Conservation (phyloP, 2,329 filamentous ascomycete genomes). For the Volutella citrinella region DNA sequence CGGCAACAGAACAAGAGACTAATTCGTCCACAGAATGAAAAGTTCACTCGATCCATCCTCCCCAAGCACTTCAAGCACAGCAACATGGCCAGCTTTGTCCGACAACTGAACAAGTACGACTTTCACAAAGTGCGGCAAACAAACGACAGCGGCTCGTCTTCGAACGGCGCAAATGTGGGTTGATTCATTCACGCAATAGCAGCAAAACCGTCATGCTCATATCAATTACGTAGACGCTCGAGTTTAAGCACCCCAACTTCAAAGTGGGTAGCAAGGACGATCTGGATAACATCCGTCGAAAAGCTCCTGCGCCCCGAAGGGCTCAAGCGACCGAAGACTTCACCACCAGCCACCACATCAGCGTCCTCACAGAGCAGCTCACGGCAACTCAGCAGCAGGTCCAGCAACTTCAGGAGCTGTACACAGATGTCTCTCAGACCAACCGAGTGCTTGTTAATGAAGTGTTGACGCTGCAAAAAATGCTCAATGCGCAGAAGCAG, state of each 20-base stretch:
- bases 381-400: slow-evolving; percentile 91
- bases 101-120: slow-evolving; percentile 95
- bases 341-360: slow-evolving; percentile 81
- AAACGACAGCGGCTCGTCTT: slow-evolving; percentile 33
- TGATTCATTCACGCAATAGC: not conserved
- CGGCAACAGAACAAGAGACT: too few species aligned
- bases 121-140: slow-evolving; percentile 87
- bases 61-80: slow-evolving; percentile 99
- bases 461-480: slow-evolving; percentile 58
- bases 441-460: slow-evolving; percentile 63
- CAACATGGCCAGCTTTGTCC: slow-evolving; percentile 96
- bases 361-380: slow-evolving; percentile 82
- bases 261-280: slow-evolving; percentile 94
- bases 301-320: slow-evolving; percentile 89
- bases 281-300: slow-evolving; percentile 91
- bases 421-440: slow-evolving; percentile 69
- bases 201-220: too few species aligned
- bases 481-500: slow-evolving; percentile 56
- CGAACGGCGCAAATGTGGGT: slow-evolving; percentile 37
- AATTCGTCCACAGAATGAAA: slow-evolving; percentile 71
- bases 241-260: slow-evolving; percentile 97
- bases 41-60: slow-evolving; percentile 94
- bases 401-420: slow-evolving; percentile 80
- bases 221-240: slow-evolving; percentile 59
- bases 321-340: slow-evolving; percentile 64